Base-by-base conservation (phyloP, 139 green algal species). In the Coelastrella sp. region DNA sequence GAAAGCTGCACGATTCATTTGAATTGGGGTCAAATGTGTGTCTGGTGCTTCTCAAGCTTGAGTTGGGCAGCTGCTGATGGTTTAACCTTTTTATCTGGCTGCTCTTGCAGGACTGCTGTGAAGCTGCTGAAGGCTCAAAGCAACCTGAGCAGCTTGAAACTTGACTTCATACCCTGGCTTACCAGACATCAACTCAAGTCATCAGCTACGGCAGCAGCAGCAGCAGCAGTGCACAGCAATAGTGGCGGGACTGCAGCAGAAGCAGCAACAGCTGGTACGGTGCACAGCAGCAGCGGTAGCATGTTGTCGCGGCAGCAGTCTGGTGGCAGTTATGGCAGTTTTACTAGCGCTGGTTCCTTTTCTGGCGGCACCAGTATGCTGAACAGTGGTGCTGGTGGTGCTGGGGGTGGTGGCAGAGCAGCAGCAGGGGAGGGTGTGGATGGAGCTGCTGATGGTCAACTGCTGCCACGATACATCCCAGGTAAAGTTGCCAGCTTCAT, bases 151-250 rank as follows among this genome's bases (percentile, higher is more conserved):
- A 91, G 87, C 35, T 24, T 92, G 19, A 92, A 92, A 75, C 88
- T 91, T 6, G 88, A 91, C 80, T 87, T 91, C 88, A 88, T 91
- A 57, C 88, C 88, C 22, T 87, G 57, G 58, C 88, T 91, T 17
- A 78, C 78, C 6, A 79, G 87, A 49, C 76, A 85, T 61, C 76
- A 86, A 49, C 72, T 83, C 56, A 81, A 89, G 58, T n/a, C 15
- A 19, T 17, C 83, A 88, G 65, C 68, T 70, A n/a, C 84, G 74
- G 84, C 35, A 20, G 68, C 63, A 87, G 82, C 82, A 49, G 15
- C 61, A 78, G 82, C 24, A 87, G 61, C 25, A 73, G 81, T 15
- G 1, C 11, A 7, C 25, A 25, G 25, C 63, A 17, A 7, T 57
- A 7, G 17, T 57, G 58, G 56, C 57, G 22, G 57, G 56, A 8